Evolutionary conservation across 371 early-diverging fungal species (phyloP).

Genomic region (Capillidium heterosporum): DNA sequence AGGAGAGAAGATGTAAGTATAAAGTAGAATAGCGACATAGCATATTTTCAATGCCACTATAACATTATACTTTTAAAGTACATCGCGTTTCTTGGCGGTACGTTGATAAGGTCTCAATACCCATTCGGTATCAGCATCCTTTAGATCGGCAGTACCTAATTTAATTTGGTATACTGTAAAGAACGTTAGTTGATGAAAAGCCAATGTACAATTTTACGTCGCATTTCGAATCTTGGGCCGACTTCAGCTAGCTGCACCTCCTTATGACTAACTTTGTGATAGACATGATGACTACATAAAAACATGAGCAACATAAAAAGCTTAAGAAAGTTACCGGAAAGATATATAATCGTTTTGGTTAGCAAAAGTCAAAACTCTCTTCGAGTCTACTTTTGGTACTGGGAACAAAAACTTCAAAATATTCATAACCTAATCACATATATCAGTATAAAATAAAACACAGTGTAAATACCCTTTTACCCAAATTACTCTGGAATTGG

Average conservation of each 20-base stretch:
- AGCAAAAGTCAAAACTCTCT: conserved; percentile 91
- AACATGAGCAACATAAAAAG: not conserved
- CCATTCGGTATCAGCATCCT: conserved; percentile 96
- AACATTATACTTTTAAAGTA: too few species aligned
- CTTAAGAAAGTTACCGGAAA: conserved; percentile 35
- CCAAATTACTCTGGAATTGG: conserved; percentile 79
- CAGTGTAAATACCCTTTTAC: conserved; percentile 42
- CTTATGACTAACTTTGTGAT: conserved; percentile 61
- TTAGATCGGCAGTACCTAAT: conserved; percentile 84
- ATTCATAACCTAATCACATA: conserved; percentile 36
- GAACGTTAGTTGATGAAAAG: not conserved
- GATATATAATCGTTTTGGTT: conserved; percentile 94
- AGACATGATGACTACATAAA: conserved; percentile 75
- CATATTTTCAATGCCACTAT: too few species aligned
- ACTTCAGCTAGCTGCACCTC: conserved; percentile 89
- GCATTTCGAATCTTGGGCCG: conserved; percentile 97
- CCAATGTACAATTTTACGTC: conserved; percentile 29
- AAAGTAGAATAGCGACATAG: too few species aligned
- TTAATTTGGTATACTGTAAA: conserved; percentile 75
- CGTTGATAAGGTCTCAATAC: conserved; percentile 87
- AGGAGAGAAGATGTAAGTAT: too few species aligned
- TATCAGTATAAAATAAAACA: not conserved
- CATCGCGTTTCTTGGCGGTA: conserved; percentile 80
- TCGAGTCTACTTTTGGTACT: conserved; percentile 89
- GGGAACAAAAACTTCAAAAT: conserved; percentile 92